A percentile compares a stretch with the other conserved stretches of the same genome.
Conservation (phyloP, 805 yeast species). For the Metschnikowia dekortorum region DNA sequence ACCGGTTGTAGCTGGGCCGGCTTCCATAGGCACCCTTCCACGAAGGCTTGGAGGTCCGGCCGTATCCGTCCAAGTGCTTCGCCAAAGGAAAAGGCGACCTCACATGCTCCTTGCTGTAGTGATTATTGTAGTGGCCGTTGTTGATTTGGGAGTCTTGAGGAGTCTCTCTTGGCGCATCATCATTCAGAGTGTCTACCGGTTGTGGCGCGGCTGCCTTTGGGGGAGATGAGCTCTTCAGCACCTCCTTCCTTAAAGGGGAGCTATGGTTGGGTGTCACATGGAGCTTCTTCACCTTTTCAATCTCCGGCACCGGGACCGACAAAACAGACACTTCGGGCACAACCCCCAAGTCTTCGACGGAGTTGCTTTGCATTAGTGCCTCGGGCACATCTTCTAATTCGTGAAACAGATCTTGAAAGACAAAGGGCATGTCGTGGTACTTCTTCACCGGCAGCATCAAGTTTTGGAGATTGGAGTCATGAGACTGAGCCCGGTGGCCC, state of each 20-base stretch:
- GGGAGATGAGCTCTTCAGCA: conserved; percentile 3
- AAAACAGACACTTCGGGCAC: background rate
- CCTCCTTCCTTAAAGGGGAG: conserved; percentile 16
- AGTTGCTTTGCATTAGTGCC: conserved; percentile 23
- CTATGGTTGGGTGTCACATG: conserved; percentile 9
- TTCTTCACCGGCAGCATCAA: conserved; percentile 13
- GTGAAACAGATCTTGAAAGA: conserved; percentile 27
- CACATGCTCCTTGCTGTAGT: conserved; percentile 45
- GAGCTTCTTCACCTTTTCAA: conserved; percentile 4
- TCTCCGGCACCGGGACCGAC: background rate
- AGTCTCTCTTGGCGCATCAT: conserved; percentile 6
- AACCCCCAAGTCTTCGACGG: conserved; percentile 4
- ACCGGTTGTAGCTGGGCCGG: conserved; percentile 30
- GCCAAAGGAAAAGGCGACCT: conserved; percentile 39
- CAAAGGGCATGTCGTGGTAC: conserved; percentile 25
- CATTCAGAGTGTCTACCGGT: conserved; percentile 4
- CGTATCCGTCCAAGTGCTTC: conserved; percentile 34
- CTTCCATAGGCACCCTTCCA: background rate
- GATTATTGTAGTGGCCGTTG: conserved; percentile 35
- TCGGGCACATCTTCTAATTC: conserved; percentile 42
- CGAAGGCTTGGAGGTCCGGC: conserved; percentile 8
- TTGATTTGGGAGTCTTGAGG: conserved; percentile 3
- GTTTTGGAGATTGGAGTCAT: conserved; percentile 38
- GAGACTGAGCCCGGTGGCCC: conserved; percentile 35
- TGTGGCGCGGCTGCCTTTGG: conserved; percentile 2